A percentile compares a stretch with the other conserved stretches of the same genome.
Conservation (phyloP, 1,284 basidiomycete species). For the Austroboletus rostrupii region DNA sequence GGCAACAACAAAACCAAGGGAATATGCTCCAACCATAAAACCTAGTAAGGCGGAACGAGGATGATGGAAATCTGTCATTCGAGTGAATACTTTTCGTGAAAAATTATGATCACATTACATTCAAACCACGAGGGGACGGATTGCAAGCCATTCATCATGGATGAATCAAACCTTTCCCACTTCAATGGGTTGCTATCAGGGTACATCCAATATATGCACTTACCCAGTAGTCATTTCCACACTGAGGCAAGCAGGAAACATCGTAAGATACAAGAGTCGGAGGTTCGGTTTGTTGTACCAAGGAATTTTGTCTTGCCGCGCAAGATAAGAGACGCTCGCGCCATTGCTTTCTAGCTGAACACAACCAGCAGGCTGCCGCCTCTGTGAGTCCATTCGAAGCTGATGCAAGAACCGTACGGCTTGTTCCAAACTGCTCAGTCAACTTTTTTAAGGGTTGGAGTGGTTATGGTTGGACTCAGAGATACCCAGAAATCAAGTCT, state of each 20-base stretch:
- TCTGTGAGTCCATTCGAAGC: too few relatives aligned
- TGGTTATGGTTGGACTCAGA: too few relatives aligned
- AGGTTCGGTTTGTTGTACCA: constrained; percentile 7
- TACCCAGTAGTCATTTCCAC: constrained; percentile 61
- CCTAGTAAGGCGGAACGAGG: constrained; percentile 17
- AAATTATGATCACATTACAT: constrained; percentile 4
- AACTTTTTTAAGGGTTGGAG: too few relatives aligned
- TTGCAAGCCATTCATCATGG: constrained; percentile 17
- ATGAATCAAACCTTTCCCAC: constrained; percentile 9
- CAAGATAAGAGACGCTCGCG: constrained; percentile 1
- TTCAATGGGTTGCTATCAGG: constrained; percentile 2
- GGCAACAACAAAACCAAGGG: constrained; percentile 9
- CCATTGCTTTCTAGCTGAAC: background rate
- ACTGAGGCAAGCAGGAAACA: constrained; percentile 55
- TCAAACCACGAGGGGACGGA: constrained; percentile 20
- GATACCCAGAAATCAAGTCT: too few relatives aligned
- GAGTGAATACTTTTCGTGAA: background rate
- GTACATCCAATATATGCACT: constrained; percentile 24
- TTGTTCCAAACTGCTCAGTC: too few relatives aligned
- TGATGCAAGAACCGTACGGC: too few relatives aligned
- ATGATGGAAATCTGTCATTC: constrained; percentile 10
- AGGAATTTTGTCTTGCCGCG: constrained; percentile 1
- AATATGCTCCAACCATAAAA: constrained; percentile 12
- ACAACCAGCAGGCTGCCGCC: background rate
- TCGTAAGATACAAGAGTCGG: constrained; percentile 29